These are phyloP conservation scores for Calonectria henricotiae DNA, from an alignment of 2,329 filamentous ascomycete genomes.

Conservation along the genomic window DNA sequence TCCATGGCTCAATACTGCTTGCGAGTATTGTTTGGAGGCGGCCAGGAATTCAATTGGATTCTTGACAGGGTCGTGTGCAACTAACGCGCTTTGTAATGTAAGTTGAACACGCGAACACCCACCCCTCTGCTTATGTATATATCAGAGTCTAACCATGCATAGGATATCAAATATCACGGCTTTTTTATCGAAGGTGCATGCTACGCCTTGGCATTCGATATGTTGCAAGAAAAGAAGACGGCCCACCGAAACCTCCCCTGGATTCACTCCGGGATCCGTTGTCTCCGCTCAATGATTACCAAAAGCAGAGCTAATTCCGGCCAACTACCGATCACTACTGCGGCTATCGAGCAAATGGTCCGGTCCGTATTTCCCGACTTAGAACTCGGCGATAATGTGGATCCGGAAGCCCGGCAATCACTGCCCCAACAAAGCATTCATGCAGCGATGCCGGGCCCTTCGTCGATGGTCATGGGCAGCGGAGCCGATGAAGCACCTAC, in stretches of 20 bases:
- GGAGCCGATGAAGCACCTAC: constrained; percentile 41
- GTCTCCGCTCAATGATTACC: constrained; percentile 57
- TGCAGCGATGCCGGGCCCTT: constrained; percentile 43
- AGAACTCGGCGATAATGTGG: constrained; percentile 47
- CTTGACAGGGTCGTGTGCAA: constrained; percentile 59
- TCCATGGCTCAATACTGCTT: constrained; percentile 63
- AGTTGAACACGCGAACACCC: constrained; percentile 1
- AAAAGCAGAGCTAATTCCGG: constrained; percentile 43
- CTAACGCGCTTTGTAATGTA: constrained; percentile 61
- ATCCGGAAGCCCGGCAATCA: constrained; percentile 41
- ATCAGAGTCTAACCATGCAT: constrained; percentile 29
- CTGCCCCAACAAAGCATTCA: constrained; percentile 37
- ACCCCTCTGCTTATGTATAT: neutral
- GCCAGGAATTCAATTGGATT: constrained; percentile 62
- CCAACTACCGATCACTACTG: constrained; percentile 49
- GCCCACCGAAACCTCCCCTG: constrained; percentile 61
- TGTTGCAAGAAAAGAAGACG: constrained; percentile 59
- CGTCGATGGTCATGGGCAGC: constrained; percentile 37
- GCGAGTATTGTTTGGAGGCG: constrained; percentile 61
- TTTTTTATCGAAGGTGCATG: constrained; percentile 63
- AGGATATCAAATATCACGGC: constrained; percentile 64
- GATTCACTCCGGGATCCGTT: constrained; percentile 60
- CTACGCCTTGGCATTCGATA: constrained; percentile 62
- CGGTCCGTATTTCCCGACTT: constrained; percentile 51
- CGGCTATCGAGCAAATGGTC: constrained; percentile 54